Percentiles rank a stretch among this genome's conserved stretches.
phyloP scores from a whole-genome alignment of 768 basidiomycete species.

The Mycena floridula region DNA sequence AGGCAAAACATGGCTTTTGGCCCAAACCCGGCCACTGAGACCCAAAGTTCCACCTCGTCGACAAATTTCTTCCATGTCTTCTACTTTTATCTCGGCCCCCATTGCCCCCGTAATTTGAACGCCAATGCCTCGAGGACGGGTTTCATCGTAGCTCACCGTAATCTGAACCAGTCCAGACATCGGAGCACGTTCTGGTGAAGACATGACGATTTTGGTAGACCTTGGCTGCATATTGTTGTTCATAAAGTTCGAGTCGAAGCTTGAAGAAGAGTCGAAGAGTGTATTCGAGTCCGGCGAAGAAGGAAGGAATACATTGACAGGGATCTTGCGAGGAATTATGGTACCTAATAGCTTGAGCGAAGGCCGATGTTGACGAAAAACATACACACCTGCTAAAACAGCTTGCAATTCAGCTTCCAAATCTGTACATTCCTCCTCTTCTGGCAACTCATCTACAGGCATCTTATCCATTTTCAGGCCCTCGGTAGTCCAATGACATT shows the following conservation, averaged over 20 bases:
- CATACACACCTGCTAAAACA: slow-evolving; percentile 48
- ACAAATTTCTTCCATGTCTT: slow-evolving; percentile 61
- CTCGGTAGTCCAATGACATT: slow-evolving; percentile 61
- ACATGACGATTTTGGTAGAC: slow-evolving; percentile 55
- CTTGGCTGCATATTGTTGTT: slow-evolving; percentile 31
- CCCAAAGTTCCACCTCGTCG: slow-evolving; percentile 69
- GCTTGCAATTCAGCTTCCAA: slow-evolving; percentile 59
- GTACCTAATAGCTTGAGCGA: slow-evolving; percentile 33
- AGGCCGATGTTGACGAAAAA: not conserved
- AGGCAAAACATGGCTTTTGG: no score
- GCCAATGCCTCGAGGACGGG: slow-evolving; percentile 44
- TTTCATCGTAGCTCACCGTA: slow-evolving; percentile 54
- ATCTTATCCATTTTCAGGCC: slow-evolving; percentile 23
- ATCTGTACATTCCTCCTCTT: slow-evolving; percentile 33
- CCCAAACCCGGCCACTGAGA: slow-evolving; percentile 63
- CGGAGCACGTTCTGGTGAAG: slow-evolving; percentile 58
- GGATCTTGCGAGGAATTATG: slow-evolving; percentile 52
- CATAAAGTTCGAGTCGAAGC: no score
- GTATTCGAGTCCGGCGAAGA: slow-evolving; percentile 28
- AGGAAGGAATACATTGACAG: slow-evolving; percentile 66
- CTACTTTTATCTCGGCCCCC: slow-evolving; percentile 45
- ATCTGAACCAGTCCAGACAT: slow-evolving; percentile 64
- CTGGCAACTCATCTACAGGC: slow-evolving; percentile 16
- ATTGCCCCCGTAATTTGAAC: slow-evolving; percentile 57
- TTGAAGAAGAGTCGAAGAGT: slow-evolving; percentile 38